Evolutionary conservation across 2,329 filamentous ascomycete species (phyloP).

Genomic region (Neopestalotiopsis sp.): DNA sequence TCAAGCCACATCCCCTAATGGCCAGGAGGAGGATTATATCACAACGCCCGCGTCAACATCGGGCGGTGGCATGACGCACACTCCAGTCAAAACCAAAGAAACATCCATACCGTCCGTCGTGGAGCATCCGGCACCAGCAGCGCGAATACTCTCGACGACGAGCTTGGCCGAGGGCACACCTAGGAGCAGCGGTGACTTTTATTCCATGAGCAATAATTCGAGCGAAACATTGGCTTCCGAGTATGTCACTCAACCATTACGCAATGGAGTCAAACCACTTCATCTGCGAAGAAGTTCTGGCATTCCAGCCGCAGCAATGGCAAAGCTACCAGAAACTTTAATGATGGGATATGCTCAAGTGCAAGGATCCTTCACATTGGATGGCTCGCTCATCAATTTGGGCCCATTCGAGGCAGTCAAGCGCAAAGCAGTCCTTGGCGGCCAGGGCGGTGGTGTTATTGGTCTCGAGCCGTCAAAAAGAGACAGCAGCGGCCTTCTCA

Average conservation of each 20-base stretch:
- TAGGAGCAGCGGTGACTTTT: slow-evolving; percentile 92
- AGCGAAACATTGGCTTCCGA: slow-evolving; percentile 92
- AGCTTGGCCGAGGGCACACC: slow-evolving; percentile 79
- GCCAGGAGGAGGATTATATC: slow-evolving; percentile 41
- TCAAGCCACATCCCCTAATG: slow-evolving; percentile 31
- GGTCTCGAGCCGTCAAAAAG: slow-evolving; percentile 76
- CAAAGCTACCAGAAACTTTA: slow-evolving; percentile 72
- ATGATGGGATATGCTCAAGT: slow-evolving; percentile 99
- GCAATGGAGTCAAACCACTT: slow-evolving; percentile 42
- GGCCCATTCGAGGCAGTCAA: slow-evolving; percentile 95
- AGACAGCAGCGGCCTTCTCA: slow-evolving; percentile 79
- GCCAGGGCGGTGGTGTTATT: slow-evolving; percentile 85
- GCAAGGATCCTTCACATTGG: slow-evolving; percentile 87
- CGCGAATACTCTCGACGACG: slow-evolving; percentile 76
- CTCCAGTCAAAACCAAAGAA: slow-evolving; percentile 49
- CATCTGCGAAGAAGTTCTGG: slow-evolving; percentile 54
- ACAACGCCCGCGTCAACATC: slow-evolving; percentile 43
- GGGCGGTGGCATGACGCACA: slow-evolving; percentile 37
- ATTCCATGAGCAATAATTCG: slow-evolving; percentile 92
- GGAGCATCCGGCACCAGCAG: slow-evolving; percentile 63
- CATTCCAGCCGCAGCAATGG: slow-evolving; percentile 45
- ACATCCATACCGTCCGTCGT: slow-evolving; percentile 51
- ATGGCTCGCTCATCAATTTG: slow-evolving; percentile 89
- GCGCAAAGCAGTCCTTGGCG: slow-evolving; percentile 86
- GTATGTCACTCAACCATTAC: slow-evolving; percentile 66